Base-by-base conservation (phyloP, 768 basidiomycete species). In the Suillus placidus region DNA sequence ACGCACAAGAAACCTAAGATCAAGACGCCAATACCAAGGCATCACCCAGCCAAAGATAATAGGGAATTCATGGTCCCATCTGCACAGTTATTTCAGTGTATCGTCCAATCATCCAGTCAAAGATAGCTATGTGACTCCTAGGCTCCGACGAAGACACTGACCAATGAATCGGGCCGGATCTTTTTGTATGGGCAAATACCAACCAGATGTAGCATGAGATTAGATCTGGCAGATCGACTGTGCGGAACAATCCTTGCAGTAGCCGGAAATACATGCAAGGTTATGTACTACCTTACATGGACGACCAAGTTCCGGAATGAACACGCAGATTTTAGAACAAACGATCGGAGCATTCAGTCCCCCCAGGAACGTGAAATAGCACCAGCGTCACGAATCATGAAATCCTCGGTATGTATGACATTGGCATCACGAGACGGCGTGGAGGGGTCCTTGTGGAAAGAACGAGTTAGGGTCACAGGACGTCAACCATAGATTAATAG, bases 341-440 rank as follows among this genome's bases (percentile, higher is more conserved):
- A 47, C 35, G 23, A 63, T 42, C 34, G 63, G 37, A 52, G 35
- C 20, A 65, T 60, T 77, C 63, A 78, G 70, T 78, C 76, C 13
- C 67, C 76, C 76, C 76, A 77, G 35, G 76, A 77, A 60, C 76
- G 72, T 70, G 76, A 76, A 51, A 77, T 76, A 26, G 77, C 72
- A 43, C 76, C 76, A 63, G 77, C 74, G 63, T 77, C 76, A 64
- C 60, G 66, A 56, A 77, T 71, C 6, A 34, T 69, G 67, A 77
- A 78, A 64, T 69, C 63, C 61, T 77, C 77, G 67, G 71, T 63
- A 60, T 52, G 37, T 62, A 67, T 64, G 65, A 68, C 40, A 58
- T 40, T 51, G 26, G 16, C 47, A 62, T 66, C 67, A 60, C n/a
- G 42, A 64, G 67, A 69, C 58, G 58, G 42, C 49, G 62, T 37